Percentiles rank a stretch among this genome's conserved stretches.
Evolutionary conservation across 2,329 filamentous ascomycete species (phyloP).

Genomic region (Exserohilum turcica): DNA sequence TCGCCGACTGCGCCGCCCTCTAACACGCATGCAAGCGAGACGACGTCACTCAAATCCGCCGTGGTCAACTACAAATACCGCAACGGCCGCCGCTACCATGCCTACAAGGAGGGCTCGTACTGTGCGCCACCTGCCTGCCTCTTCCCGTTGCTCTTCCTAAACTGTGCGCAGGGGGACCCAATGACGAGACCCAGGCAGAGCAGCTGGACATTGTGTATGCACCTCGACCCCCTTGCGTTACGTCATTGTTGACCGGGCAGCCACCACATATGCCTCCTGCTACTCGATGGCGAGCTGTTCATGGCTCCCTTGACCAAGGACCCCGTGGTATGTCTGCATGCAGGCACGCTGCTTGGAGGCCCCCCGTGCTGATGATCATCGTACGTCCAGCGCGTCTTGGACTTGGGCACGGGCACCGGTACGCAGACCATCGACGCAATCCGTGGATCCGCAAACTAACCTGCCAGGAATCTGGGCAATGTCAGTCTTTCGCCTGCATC

Average conservation of each 20-base stretch:
- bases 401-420: conserved; percentile 50
- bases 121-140: conserved; percentile 19
- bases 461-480: conserved; percentile 50
- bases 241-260: conserved; percentile 14
- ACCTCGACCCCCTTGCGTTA: background rate
- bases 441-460: conserved; percentile 13
- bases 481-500: conserved; percentile 16
- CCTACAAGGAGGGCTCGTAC: conserved; percentile 34
- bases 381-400: conserved; percentile 41
- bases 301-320: conserved; percentile 30
- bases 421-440: conserved; percentile 4
- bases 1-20: background rate
- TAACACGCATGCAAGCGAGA: conserved; percentile 23
- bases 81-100: conserved; percentile 39
- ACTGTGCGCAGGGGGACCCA: conserved; percentile 29
- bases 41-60: conserved; percentile 31
- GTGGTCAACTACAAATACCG: conserved; percentile 34
- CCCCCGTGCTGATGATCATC: background rate
- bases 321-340: conserved; percentile 22
- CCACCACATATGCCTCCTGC: conserved; percentile 34
- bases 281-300: conserved; percentile 31
- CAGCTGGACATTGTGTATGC: conserved; percentile 48
- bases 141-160: background rate
- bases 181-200: conserved; percentile 47
- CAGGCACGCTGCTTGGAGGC: background rate